phyloP scores from a whole-genome alignment of 2,329 filamentous ascomycete species.

The Harringtonia lauricola region DNA sequence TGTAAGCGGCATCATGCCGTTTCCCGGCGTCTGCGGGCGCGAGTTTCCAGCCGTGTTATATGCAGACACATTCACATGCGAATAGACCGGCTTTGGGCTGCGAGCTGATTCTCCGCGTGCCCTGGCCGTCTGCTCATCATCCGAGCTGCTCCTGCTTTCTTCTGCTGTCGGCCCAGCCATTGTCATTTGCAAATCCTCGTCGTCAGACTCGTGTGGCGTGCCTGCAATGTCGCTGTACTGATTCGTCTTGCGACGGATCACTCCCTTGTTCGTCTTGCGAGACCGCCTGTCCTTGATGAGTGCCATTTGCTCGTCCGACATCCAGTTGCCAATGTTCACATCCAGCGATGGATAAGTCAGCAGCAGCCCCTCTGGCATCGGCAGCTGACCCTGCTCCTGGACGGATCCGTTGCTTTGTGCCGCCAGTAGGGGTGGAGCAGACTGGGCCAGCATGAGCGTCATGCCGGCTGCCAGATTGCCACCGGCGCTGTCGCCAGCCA shows the following conservation, averaged over 20 bases:
- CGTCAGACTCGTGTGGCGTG: slow-evolving; percentile 71
- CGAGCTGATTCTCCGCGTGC: not conserved
- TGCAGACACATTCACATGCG: slow-evolving; percentile 8
- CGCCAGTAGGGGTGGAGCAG: slow-evolving; percentile 34
- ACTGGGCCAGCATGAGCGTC: slow-evolving; percentile 82
- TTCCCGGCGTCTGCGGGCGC: slow-evolving; percentile 1
- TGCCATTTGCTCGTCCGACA: slow-evolving; percentile 96
- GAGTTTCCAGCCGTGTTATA: not conserved
- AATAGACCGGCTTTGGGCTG: slow-evolving; percentile 9
- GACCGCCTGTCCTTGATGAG: slow-evolving; percentile 76
- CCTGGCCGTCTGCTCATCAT: not conserved
- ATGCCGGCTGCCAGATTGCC: slow-evolving; percentile 72
- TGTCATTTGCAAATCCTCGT: slow-evolving; percentile 32
- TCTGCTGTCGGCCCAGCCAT: not conserved
- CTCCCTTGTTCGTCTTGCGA: slow-evolving; percentile 65
- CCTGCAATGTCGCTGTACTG: slow-evolving; percentile 79
- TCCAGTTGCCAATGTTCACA: slow-evolving; percentile 98
- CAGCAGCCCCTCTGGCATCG: slow-evolving; percentile 68
- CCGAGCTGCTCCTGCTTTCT: not conserved
- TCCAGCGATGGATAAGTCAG: slow-evolving; percentile 85
- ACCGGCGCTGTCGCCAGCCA: slow-evolving; percentile 73
- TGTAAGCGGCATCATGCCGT: not conserved
- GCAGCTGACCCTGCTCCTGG: slow-evolving; percentile 30
- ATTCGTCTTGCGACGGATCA: slow-evolving; percentile 75
- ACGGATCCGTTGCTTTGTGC: not conserved